These are phyloP conservation scores for Elsinoe batatas DNA, from an alignment of 2,329 filamentous ascomycete genomes.

Conservation along the genomic window DNA sequence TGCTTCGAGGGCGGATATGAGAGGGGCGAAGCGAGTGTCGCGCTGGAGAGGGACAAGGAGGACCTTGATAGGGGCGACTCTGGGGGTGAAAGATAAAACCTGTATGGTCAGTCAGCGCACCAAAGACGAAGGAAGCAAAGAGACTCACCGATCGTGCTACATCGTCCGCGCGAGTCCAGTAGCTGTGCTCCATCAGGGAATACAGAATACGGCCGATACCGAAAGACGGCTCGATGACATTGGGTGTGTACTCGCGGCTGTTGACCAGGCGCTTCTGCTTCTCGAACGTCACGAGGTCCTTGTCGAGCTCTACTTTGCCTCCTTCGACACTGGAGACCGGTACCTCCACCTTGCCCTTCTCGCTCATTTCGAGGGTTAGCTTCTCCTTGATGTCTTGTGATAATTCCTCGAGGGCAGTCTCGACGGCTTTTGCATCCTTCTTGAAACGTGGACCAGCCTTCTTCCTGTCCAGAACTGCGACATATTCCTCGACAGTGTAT, in stretches of 20 bases:
- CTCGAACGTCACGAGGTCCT: slow-evolving; percentile 74
- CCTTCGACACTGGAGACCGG: slow-evolving; percentile 58
- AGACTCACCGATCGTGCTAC: slow-evolving; percentile 77
- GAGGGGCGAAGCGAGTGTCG: slow-evolving; percentile 71
- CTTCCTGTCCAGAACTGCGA: slow-evolving; percentile 83
- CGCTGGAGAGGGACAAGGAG: slow-evolving; percentile 81
- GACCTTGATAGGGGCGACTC: slow-evolving; percentile 88
- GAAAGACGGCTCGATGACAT: slow-evolving; percentile 83
- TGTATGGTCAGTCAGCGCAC: slow-evolving; percentile 22
- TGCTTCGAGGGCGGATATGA: slow-evolving; percentile 61
- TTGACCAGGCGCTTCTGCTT: slow-evolving; percentile 75
- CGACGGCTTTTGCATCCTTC: slow-evolving; percentile 81
- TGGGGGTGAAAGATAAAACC: slow-evolving; percentile 64
- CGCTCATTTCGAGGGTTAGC: slow-evolving; percentile 62
- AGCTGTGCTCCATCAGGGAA: slow-evolving; percentile 85
- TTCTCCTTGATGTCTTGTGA: slow-evolving; percentile 74
- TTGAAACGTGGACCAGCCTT: slow-evolving; percentile 93
- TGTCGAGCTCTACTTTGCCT: slow-evolving; percentile 68
- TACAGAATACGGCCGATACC: slow-evolving; percentile 94
- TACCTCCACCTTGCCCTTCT: slow-evolving; percentile 65
- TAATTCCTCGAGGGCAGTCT: slow-evolving; percentile 64
- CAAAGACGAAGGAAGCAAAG: not conserved
- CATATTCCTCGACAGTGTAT: slow-evolving; percentile 73
- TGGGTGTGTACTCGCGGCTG: slow-evolving; percentile 82
- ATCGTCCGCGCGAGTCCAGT: slow-evolving; percentile 80